These are phyloP conservation scores for Pseudisothecium myosuroides DNA, from an alignment of 225 moss, liverwort and hornwort species.

Conservation along the genomic window DNA sequence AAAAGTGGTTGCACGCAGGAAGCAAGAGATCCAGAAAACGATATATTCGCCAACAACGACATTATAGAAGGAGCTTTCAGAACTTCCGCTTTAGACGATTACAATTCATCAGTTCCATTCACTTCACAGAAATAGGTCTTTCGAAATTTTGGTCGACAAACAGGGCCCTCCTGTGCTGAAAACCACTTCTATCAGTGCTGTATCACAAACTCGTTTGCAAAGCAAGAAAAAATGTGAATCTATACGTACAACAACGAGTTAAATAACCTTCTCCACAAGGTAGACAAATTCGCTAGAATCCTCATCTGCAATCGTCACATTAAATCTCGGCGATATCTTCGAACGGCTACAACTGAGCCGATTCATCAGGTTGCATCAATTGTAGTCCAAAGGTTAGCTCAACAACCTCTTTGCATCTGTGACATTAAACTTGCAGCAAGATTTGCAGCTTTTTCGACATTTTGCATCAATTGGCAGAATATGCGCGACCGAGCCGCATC, in stretches of 20 bases:
- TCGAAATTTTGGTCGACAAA: neutral
- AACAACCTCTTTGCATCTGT: neutral
- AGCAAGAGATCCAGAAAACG: neutral
- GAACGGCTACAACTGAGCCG: neutral
- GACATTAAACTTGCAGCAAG: neutral
- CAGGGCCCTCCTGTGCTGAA: neutral
- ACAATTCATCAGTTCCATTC: neutral
- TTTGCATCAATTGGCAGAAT: neutral
- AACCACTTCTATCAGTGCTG: neutral
- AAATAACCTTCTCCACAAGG: slow-evolving; percentile 5
- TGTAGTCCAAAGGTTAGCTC: neutral
- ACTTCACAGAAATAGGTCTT: neutral
- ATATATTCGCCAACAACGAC: neutral
- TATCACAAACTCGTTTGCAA: neutral
- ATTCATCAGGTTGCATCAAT: neutral
- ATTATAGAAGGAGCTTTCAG: neutral
- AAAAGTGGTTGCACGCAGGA: neutral
- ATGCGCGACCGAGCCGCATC: neutral
- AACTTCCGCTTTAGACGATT: neutral
- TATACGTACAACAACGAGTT: neutral
- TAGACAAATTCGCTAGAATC: neutral
- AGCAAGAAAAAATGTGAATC: neutral
- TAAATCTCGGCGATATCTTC: neutral
- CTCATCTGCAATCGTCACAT: slow-evolving; percentile 5
- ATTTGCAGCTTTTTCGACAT: neutral